Evolutionary conservation across 2,329 filamentous ascomycete species (phyloP).

Genomic region (Diplodia sapinea): DNA sequence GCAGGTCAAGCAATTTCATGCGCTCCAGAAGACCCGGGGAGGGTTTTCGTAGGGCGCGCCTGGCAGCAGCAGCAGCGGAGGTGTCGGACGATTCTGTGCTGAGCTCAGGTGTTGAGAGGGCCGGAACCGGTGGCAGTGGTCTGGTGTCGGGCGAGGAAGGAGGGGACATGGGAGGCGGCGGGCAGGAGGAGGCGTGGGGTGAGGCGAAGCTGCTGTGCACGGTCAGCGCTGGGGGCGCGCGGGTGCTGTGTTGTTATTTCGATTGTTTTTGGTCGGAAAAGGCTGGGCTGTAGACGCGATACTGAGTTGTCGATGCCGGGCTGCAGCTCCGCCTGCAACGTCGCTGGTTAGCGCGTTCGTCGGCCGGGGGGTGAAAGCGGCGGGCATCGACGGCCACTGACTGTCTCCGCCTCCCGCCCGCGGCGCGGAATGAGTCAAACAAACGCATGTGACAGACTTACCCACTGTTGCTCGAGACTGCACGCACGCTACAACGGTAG

Average conservation of each 20-base stretch:
- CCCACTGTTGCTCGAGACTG: constrained; percentile 17
- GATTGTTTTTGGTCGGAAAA: constrained; percentile 26
- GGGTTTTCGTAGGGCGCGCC: constrained; percentile 46
- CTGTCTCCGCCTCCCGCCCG: constrained; percentile 2
- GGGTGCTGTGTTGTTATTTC: constrained; percentile 24
- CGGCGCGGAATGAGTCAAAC: constrained; percentile 15
- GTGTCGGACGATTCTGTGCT: constrained; percentile 20
- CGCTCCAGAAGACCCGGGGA: constrained; percentile 53
- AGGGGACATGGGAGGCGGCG: constrained; percentile 29
- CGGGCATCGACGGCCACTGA: constrained; percentile 16
- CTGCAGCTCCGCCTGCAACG: constrained; percentile 25
- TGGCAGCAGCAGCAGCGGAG: constrained; percentile 21
- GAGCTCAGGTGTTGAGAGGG: constrained; percentile 17
- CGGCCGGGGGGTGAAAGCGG: constrained; percentile 14
- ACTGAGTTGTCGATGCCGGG: constrained; percentile 26
- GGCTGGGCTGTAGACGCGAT: constrained; percentile 19
- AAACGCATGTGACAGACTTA: constrained; percentile 18
- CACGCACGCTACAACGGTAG: constrained; percentile 10
- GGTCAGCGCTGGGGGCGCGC: constrained; percentile 27
- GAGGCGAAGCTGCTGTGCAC: constrained; percentile 30
- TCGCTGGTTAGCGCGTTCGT: constrained; percentile 23
- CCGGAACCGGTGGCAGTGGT: constrained; percentile 21
- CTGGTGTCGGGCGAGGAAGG: constrained; percentile 26
- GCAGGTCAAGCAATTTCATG: constrained; percentile 52
- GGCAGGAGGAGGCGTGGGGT: constrained; percentile 20